Percentiles rank a stretch among this genome's conserved stretches.
Evolutionary conservation across 306 rosid genomes (phyloP).

Genomic region (Trichosanthes cucumerina): DNA sequence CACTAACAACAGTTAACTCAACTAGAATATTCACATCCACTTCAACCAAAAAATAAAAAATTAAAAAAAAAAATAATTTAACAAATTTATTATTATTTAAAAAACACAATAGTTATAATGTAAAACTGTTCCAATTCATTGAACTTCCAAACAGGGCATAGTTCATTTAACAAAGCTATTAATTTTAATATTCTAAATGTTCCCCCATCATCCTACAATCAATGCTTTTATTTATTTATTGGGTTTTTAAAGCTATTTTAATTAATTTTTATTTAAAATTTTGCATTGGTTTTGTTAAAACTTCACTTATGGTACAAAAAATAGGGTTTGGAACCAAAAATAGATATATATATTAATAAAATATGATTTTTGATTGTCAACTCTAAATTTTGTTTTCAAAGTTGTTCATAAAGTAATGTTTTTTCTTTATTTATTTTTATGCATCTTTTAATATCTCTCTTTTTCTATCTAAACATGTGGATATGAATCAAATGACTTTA

Average conservation of each 20-base stretch:
- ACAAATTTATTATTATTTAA: background rate
- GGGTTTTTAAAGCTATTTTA: background rate
- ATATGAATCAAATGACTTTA: background rate
- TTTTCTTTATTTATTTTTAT: background rate
- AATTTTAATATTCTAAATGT: background rate
- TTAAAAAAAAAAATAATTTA: background rate
- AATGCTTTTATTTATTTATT: slow-evolving; percentile 2
- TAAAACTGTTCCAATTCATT: background rate
- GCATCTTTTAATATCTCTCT: background rate
- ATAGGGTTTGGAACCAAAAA: background rate
- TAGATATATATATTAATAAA: background rate
- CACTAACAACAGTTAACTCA: slow-evolving; percentile 5
- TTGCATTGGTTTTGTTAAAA: background rate
- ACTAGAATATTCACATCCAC: background rate
- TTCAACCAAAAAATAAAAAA: background rate
- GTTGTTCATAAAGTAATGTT: background rate
- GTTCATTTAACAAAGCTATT: background rate
- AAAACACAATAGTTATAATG: background rate
- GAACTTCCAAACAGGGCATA: background rate
- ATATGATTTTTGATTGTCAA: background rate
- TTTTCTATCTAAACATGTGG: background rate
- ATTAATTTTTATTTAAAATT: background rate
- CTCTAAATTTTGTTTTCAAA: background rate
- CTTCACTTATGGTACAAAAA: background rate
- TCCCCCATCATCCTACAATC: slow-evolving; percentile 4